These are phyloP conservation scores for Cyclocybe aegerita DNA, from an alignment of 768 basidiomycete species.

Conservation along the genomic window DNA sequence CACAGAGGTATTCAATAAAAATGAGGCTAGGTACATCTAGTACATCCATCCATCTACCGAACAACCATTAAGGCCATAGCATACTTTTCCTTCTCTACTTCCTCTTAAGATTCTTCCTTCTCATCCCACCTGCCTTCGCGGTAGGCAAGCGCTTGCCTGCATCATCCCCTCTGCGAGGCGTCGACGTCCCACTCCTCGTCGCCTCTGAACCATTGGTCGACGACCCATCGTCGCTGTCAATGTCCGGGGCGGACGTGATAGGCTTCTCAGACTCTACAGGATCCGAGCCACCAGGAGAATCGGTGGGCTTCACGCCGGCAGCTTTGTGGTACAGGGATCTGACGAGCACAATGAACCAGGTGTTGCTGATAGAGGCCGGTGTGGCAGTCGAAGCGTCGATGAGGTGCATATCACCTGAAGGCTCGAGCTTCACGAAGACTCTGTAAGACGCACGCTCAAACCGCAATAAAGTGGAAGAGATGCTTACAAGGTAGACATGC, in stretches of 20 bases:
- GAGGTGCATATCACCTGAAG: constrained; percentile 53
- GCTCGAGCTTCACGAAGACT: constrained; percentile 50
- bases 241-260: constrained; percentile 18
- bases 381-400: constrained; percentile 60
- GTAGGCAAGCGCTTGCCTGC: constrained; percentile 36
- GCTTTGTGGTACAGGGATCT: constrained; percentile 29
- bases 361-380: constrained; percentile 56
- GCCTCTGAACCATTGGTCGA: constrained; percentile 46
- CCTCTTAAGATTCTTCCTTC: constrained; percentile 57
- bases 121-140: constrained; percentile 59
- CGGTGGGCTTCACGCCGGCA: constrained; percentile 22
- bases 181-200: constrained; percentile 39
- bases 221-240: constrained; percentile 37
- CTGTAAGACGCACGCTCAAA: background rate
- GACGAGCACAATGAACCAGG: constrained; percentile 67
- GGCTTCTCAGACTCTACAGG: background rate
- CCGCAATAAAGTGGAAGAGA: background rate
- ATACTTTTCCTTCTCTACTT: constrained; percentile 28
- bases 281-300: constrained; percentile 6
- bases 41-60: background rate
- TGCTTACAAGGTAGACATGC: constrained; percentile 73
- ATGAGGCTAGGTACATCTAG: too few relatives aligned
- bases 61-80: background rate
- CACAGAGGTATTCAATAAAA: too few relatives aligned
- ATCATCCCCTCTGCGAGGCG: constrained; percentile 31